Conservation (phyloP, 768 basidiomycete genomes). For the Mycena capillaripes region DNA sequence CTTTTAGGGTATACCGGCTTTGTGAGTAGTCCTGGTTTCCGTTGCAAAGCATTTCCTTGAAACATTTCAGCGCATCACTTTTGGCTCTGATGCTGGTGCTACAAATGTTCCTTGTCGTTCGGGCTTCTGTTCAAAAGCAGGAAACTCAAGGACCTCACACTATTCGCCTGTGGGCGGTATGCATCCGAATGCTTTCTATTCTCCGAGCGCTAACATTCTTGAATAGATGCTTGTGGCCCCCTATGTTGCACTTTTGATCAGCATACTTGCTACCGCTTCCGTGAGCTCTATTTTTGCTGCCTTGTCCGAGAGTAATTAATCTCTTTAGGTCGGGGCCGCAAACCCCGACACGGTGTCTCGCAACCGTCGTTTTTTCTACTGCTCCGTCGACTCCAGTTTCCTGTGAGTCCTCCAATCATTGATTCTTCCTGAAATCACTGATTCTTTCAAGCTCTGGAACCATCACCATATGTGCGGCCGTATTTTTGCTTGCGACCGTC, state of each 20-base stretch:
- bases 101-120: slow-evolving; percentile 63
- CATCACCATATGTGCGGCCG: slow-evolving; percentile 54
- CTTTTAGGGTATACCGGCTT: slow-evolving; percentile 55
- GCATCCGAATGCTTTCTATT: slow-evolving; percentile 18
- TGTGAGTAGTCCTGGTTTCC: slow-evolving; percentile 49
- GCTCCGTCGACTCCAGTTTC: slow-evolving; percentile 54
- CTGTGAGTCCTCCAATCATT: slow-evolving; percentile 46
- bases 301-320: not conserved
- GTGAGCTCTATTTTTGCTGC: slow-evolving; percentile 43
- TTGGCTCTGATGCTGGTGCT: slow-evolving; percentile 58
- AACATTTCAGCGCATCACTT: slow-evolving; percentile 51
- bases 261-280: slow-evolving; percentile 55
- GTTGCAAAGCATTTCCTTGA: not conserved
- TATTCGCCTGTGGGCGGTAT: slow-evolving; percentile 54
- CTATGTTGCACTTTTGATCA: slow-evolving; percentile 55
- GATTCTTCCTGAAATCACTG: not conserved
- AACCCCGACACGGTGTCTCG: slow-evolving; percentile 56
- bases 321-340: slow-evolving; percentile 53
- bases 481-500: slow-evolving; percentile 55
- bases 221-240: slow-evolving; percentile 57
- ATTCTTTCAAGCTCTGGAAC: slow-evolving; percentile 52
- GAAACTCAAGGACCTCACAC: slow-evolving; percentile 50
- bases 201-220: not conserved
- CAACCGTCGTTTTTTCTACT: slow-evolving; percentile 66
- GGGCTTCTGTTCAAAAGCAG: slow-evolving; percentile 51